Conservation (phyloP, 148 eudicot species). For the Cornus kousa region DNA sequence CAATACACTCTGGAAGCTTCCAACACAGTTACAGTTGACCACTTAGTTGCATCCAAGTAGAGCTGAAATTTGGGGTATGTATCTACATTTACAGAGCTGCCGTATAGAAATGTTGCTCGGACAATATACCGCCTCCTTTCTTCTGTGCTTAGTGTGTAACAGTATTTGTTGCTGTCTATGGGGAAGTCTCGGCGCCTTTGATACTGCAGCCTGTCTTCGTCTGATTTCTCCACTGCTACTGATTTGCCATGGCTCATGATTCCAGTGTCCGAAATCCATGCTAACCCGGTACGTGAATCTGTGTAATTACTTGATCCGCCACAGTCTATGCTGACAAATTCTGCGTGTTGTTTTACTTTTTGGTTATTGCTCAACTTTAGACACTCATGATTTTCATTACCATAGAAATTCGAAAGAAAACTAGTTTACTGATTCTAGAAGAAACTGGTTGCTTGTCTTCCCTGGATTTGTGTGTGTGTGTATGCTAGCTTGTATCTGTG, state of each 20-base stretch:
- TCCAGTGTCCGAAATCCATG: slow-evolving; percentile 72
- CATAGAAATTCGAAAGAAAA: background rate
- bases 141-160: slow-evolving; percentile 62
- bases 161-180: slow-evolving; percentile 64
- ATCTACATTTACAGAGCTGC: slow-evolving; percentile 43
- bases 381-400: background rate
- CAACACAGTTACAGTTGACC: slow-evolving; percentile 71
- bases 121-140: slow-evolving; percentile 79
- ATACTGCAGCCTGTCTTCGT: slow-evolving; percentile 46
- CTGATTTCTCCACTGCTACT: slow-evolving; percentile 30
- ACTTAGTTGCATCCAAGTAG: slow-evolving; percentile 88
- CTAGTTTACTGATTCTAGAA: background rate
- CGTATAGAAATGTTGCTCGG: slow-evolving; percentile 80
- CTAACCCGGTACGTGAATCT: slow-evolving; percentile 51
- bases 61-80: slow-evolving; percentile 80
- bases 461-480: background rate
- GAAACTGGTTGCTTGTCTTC: background rate
- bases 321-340: slow-evolving; percentile 92
- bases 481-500: background rate
- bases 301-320: slow-evolving; percentile 76
- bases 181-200: slow-evolving; percentile 70
- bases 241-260: slow-evolving; percentile 51
- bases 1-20: slow-evolving; percentile 61
- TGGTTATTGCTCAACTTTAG: background rate
- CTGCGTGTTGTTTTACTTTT: slow-evolving; percentile 45